These are phyloP conservation scores for Suillus weaverae DNA, from an alignment of 768 basidiomycete genomes.

Conservation along the genomic window DNA sequence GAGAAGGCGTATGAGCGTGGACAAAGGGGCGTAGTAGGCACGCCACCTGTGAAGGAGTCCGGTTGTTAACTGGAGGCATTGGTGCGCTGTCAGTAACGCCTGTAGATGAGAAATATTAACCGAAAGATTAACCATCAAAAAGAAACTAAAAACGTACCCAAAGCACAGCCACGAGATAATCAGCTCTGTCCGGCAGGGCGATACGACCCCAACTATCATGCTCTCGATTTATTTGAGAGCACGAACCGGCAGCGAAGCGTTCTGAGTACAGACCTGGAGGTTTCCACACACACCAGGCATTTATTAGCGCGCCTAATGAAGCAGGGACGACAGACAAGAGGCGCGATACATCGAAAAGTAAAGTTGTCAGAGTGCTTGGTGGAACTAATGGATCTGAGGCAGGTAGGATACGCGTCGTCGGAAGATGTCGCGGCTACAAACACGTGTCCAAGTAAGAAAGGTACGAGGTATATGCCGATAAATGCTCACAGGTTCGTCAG, in stretches of 20 bases:
- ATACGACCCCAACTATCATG: constrained; percentile 27
- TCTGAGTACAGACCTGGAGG: constrained; percentile 36
- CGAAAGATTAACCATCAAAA: background rate
- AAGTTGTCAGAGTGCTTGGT: constrained; percentile 47
- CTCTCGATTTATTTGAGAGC: constrained; percentile 3
- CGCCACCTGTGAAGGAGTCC: constrained; percentile 90
- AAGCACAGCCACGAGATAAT: constrained; percentile 65
- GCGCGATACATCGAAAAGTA: constrained; percentile 71
- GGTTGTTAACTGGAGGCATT: constrained; percentile 84
- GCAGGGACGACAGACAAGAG: constrained; percentile 75
- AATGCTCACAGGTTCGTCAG: constrained; percentile 67
- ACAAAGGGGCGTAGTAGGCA: constrained; percentile 83
- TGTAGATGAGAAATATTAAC: constrained; percentile 29
- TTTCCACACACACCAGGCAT: constrained; percentile 51
- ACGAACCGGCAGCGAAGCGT: constrained; percentile 12
- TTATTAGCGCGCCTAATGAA: constrained; percentile 61
- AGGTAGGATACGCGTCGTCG: constrained; percentile 63
- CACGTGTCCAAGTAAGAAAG: background rate
- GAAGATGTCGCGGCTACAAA: constrained; percentile 59
- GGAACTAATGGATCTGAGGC: constrained; percentile 52
- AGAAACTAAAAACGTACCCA: constrained; percentile 55
- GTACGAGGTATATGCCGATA: constrained; percentile 10
- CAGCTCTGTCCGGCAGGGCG: constrained; percentile 52
- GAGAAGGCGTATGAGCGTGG: constrained; percentile 88
- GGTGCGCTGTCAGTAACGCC: constrained; percentile 85